Evolutionary conservation across 345 rosid genomes (phyloP), one percentile per base, ranked within the genome.

Genomic region (Pelargonium nanum): DNA sequence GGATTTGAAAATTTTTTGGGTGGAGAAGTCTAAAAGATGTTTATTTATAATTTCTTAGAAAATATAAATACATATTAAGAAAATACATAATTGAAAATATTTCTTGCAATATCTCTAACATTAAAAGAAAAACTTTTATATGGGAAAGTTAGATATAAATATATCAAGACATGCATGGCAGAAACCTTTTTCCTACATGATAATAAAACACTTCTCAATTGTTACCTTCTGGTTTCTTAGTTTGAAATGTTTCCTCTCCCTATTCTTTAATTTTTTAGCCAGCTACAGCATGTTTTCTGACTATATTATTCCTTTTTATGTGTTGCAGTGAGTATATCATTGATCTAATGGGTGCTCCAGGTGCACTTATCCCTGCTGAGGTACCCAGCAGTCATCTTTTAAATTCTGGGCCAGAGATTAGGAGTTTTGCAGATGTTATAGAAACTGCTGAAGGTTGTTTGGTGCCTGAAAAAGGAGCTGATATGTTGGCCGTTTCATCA

Each of bases 301-400:
- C 28, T 24, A 60, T 52, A 30, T 67, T 75, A 57, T 57, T 65
- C 25, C n/a, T 57, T 21, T 71, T 70, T 50, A 70, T 65, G 57
- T 61, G 66, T 56, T 82, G 85, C 85, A 82, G 95, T 77, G 98
- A 91, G 72, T 88, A 86, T 70, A 91, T 91, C 64, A 82, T 91
- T 64, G 98, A 91, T 75, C 83, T 91, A 65, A 91, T 91, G 98
- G 96, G 96, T 72, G 98, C 98, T 74, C 96, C 98, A 57, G 98
- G 98, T 57, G 76, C 91, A 13, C 75, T 91, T 58, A 85, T 88
- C 68, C 98, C 98, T 67, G 75, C 80, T 6, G 98, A 91, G 81
- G 96, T 88, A 62, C 90, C 98, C 56, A 79, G 83, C 71, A 79
- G 68, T 74, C 81, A 70, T 72, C 79, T 88, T 34, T 81, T 78